Evolutionary conservation across 331 rosid genomes (phyloP).

Genomic region (Malus hybrid): DNA sequence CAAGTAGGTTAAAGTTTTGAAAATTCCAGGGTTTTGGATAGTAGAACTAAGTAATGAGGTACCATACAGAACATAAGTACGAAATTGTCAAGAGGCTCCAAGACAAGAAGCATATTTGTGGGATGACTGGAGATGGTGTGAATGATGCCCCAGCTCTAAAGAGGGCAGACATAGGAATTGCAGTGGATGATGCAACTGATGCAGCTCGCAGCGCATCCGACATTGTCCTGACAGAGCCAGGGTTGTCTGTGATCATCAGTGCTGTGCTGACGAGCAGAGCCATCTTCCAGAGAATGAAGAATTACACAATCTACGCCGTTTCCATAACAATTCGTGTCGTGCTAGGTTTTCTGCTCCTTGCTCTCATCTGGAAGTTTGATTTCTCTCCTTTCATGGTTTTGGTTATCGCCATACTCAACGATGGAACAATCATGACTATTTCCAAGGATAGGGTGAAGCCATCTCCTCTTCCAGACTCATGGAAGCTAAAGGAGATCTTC

Average conservation of each 20-base stretch:
- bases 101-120: slow-evolving; percentile 72
- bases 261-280: slow-evolving; percentile 92
- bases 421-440: slow-evolving; percentile 94
- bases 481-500: slow-evolving; percentile 90
- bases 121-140: slow-evolving; percentile 98
- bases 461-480: slow-evolving; percentile 86
- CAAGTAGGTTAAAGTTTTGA: background rate
- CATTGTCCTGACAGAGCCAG: slow-evolving; percentile 88
- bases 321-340: slow-evolving; percentile 84
- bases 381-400: slow-evolving; percentile 94
- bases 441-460: slow-evolving; percentile 91
- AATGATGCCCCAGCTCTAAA: slow-evolving; percentile 92
- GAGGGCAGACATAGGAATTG: slow-evolving; percentile 86
- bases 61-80: slow-evolving; percentile 68
- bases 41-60: slow-evolving; percentile 3
- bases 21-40: background rate
- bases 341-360: slow-evolving; percentile 68
- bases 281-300: slow-evolving; percentile 93
- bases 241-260: slow-evolving; percentile 77
- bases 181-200: slow-evolving; percentile 91
- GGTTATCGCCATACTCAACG: slow-evolving; percentile 81
- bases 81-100: slow-evolving; percentile 86
- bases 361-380: slow-evolving; percentile 87
- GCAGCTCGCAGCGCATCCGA: slow-evolving; percentile 90
- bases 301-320: slow-evolving; percentile 89